Evolutionary conservation across 2,329 filamentous ascomycete species (phyloP).

Genomic region (Aureobasidium sp.): DNA sequence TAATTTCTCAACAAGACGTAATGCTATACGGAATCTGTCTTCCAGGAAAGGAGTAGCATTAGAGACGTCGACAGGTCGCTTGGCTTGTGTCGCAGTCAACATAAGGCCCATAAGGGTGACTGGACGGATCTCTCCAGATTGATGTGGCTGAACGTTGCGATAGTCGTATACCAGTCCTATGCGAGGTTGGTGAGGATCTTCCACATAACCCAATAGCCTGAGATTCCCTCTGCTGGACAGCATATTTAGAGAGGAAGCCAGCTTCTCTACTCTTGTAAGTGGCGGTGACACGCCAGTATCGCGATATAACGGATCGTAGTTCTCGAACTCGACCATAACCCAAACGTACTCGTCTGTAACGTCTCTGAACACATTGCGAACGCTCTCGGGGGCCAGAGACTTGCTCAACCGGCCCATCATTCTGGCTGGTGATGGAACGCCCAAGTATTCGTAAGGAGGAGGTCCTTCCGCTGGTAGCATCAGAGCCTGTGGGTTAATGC

Average conservation of each 20-base stretch:
- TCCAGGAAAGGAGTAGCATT: conserved; percentile 54
- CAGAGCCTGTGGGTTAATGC: conserved; percentile 34
- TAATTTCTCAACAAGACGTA: conserved; percentile 63
- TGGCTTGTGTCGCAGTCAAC: conserved; percentile 36
- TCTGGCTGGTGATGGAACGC: conserved; percentile 34
- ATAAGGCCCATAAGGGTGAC: conserved; percentile 40
- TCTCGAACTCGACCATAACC: conserved; percentile 62
- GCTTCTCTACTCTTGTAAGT: conserved; percentile 34
- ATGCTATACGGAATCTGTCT: conserved; percentile 65
- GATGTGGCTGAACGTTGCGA: conserved; percentile 36
- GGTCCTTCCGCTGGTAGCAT: conserved; percentile 38
- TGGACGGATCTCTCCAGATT: conserved; percentile 28
- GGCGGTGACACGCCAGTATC: conserved; percentile 39
- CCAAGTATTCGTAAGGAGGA: conserved; percentile 40
- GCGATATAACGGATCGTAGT: conserved; percentile 39
- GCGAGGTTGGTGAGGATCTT: conserved; percentile 57
- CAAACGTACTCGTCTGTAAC: conserved; percentile 22
- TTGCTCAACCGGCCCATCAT: conserved; percentile 34
- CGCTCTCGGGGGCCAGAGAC: conserved; percentile 19
- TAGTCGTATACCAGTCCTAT: conserved; percentile 70
- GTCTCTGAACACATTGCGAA: conserved; percentile 24
- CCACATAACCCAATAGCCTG: conserved; percentile 61
- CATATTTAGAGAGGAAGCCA: conserved; percentile 19
- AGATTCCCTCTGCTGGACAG: conserved; percentile 32
- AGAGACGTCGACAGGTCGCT: conserved; percentile 32